Evolutionary conservation across 1,284 basidiomycete species (phyloP), one percentile per base, ranked within the genome.

Genomic region (Ceratorhiza oryzae-sativae): DNA sequence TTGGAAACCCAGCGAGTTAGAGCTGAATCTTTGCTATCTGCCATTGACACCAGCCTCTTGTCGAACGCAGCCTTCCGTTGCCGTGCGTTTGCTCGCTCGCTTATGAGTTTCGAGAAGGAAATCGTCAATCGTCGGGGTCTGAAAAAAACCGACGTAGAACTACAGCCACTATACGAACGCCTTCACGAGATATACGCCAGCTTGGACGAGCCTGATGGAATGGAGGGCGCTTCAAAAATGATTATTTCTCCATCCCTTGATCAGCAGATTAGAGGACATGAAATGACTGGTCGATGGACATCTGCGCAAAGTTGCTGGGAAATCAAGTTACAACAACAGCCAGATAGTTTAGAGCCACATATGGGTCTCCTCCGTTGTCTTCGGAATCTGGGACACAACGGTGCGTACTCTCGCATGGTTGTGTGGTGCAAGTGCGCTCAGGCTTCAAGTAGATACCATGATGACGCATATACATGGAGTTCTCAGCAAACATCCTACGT

Each of bases 251-350:
- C 97, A 0, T 93, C 94, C 0, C 82, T 99, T 60, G 94, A 98
- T 76, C 94, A 98, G 80, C 96, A 98, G 80, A 99, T 99, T 73
- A 90, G 97, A 56, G 94, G 99, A 77, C 97, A 99, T 78, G 97
- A 99, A 80, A 97, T 92, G 76, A 98, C 94, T 0, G 97, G 97
- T 2, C 86, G 91, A 49, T 99, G 97, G 97, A 99, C 97, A 0
- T 92, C 95, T 3, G 97, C 97, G 3, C 97, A 99, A 80, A 98
- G 97, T 78, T 99, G 97, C 77, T 99, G 97, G 97, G 97, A 99
- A 81, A 92, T 99, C n/a, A 87, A 92, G 58, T 83, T 99, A 25
- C 97, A 98, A 79, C 90, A 94, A 75, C 88, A 89, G 32, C 97
- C 97, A 0, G 89, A 97, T 76, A 94, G 96, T 75, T 84, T 97